phyloP scores from a whole-genome alignment of 768 basidiomycete genomes.

The Boletus fagicola region DNA sequence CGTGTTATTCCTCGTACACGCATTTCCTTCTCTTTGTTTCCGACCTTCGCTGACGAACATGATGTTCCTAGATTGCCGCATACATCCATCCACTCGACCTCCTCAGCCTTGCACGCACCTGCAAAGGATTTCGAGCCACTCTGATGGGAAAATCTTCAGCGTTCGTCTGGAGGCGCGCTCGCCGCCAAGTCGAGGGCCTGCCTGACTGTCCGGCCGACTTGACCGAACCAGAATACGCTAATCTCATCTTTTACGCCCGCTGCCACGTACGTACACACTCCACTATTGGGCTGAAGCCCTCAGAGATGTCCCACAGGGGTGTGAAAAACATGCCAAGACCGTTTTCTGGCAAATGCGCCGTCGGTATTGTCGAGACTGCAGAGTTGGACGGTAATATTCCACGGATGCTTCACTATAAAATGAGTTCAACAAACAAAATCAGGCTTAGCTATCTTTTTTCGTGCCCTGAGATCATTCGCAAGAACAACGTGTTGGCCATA shows the following conservation, averaged over 20 bases:
- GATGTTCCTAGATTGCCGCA: slow-evolving; percentile 34
- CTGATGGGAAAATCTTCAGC: slow-evolving; percentile 32
- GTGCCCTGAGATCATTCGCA: neutral
- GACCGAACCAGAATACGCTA: slow-evolving; percentile 43
- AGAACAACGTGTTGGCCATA: neutral
- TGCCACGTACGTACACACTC: slow-evolving; percentile 22
- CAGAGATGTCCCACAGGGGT: slow-evolving; percentile 1
- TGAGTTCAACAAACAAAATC: neutral
- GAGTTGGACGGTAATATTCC: neutral
- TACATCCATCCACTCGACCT: slow-evolving; percentile 36
- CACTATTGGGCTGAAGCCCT: neutral
- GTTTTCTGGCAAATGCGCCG: slow-evolving; percentile 14
- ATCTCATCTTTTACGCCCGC: slow-evolving; percentile 35
- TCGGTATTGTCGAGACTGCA: slow-evolving; percentile 13
- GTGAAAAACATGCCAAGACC: neutral
- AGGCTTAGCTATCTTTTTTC: neutral
- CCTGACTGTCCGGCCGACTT: slow-evolving; percentile 46
- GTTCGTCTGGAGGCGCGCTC: slow-evolving; percentile 26
- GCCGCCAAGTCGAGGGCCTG: slow-evolving; percentile 35
- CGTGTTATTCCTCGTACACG: slow-evolving; percentile 20
- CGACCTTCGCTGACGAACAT: neutral
- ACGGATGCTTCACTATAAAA: neutral
- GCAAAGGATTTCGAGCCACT: slow-evolving; percentile 35
- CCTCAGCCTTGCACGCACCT: slow-evolving; percentile 38
- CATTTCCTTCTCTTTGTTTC: neutral